Evolutionary conservation across 352 stramenopile species (phyloP).

Genomic region (Phytophthora constricta): DNA sequence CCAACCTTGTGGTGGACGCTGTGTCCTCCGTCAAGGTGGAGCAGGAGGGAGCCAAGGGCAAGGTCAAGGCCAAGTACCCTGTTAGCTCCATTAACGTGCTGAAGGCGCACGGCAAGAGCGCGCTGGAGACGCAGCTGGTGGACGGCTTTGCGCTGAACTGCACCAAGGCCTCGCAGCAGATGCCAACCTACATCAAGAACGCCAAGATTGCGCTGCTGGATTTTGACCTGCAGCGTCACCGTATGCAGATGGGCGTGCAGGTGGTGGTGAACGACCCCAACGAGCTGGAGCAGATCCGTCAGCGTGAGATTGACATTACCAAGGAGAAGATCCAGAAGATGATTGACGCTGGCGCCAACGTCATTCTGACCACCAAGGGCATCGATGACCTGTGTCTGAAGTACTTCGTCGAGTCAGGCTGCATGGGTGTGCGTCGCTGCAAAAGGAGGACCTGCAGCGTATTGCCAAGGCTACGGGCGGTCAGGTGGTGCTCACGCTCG

Average conservation of each 20-base stretch:
- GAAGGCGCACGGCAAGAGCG: constrained; percentile 95
- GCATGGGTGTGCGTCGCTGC: constrained; percentile 96
- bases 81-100: constrained; percentile 99
- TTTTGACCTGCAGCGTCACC: constrained; percentile 99
- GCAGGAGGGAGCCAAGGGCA: constrained; percentile 82
- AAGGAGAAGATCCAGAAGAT: constrained; percentile 99
- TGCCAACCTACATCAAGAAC: constrained; percentile 96
- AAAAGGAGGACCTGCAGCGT: constrained; percentile 98
- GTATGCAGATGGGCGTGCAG: constrained; percentile 97
- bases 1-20: constrained; percentile 97
- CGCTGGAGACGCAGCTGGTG: constrained; percentile 91
- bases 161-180: constrained; percentile 97
- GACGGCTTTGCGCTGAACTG: constrained; percentile 98
- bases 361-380: constrained; percentile 99
- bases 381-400: constrained; percentile 99
- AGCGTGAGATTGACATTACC: constrained; percentile 99
- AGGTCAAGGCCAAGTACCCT: constrained; percentile 93
- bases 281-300: constrained; percentile 98
- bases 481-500: constrained; percentile 97
- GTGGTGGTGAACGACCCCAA: constrained; percentile 94
- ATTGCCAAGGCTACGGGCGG: constrained; percentile 99
- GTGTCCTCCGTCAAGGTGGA: constrained; percentile 97
- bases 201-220: constrained; percentile 98
- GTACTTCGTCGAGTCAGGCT: constrained; percentile 99
- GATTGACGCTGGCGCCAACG: constrained; percentile 97